Evolutionary conservation across 2,329 filamentous ascomycete genomes (phyloP).

Genomic region (Dothiorella sarmentorum): DNA sequence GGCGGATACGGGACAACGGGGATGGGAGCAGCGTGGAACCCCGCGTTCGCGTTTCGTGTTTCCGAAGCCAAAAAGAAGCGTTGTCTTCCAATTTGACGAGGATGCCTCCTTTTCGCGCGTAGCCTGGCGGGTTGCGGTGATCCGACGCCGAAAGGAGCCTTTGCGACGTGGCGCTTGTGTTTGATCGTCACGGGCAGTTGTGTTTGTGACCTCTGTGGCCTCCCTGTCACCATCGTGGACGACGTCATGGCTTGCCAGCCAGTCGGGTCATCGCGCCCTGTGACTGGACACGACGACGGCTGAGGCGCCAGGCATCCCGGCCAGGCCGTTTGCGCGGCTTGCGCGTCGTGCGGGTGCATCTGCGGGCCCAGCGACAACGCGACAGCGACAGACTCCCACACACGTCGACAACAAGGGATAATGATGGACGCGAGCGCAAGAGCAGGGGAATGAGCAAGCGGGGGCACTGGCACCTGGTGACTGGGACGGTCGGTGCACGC

Average conservation of each 20-base stretch:
- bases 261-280: neutral
- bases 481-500: constrained; percentile 8
- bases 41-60: constrained; percentile 6
- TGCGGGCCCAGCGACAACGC: neutral
- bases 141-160: neutral
- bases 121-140: neutral
- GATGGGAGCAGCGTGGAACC: neutral
- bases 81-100: neutral
- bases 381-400: too few relatives aligned
- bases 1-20: neutral
- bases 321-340: neutral
- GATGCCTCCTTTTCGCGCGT: neutral
- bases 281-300: neutral
- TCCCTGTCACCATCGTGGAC: neutral
- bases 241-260: constrained; percentile 1
- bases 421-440: neutral
- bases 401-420: too few relatives aligned
- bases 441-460: constrained; percentile 1
- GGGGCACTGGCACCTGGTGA: too few relatives aligned
- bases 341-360: neutral
- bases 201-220: neutral
- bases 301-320: neutral
- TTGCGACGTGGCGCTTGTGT: constrained; percentile 5
- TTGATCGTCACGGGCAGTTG: constrained; percentile 7
- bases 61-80: neutral